A percentile compares a stretch with the other conserved stretches of the same genome.
phyloP scores from a whole-genome alignment of 2,329 filamentous ascomycete species.

The Zymoseptoria ardabiliae region DNA sequence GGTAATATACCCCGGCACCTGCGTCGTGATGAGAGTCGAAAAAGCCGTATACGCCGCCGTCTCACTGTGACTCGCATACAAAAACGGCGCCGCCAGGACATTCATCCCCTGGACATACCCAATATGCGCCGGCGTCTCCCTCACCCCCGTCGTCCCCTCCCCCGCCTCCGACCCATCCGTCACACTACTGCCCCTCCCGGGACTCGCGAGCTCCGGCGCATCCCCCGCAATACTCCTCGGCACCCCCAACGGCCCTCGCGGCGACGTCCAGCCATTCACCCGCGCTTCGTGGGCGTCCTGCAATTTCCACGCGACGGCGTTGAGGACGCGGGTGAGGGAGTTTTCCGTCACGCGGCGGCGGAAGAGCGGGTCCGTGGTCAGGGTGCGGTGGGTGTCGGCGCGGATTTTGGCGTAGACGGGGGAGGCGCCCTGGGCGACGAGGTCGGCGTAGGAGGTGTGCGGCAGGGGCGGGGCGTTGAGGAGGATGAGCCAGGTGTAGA shows the following conservation, averaged over 20 bases:
- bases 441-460: slow-evolving; percentile 80
- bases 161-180: slow-evolving; percentile 58
- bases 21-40: slow-evolving; percentile 74
- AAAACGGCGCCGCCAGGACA: slow-evolving; percentile 87
- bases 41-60: slow-evolving; percentile 91
- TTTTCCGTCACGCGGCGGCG: slow-evolving; percentile 91
- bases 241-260: slow-evolving; percentile 39
- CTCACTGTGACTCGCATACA: slow-evolving; percentile 91
- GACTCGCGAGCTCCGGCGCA: slow-evolving; percentile 37
- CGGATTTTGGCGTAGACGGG: slow-evolving; percentile 95
- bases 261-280: slow-evolving; percentile 45
- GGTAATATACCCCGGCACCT: slow-evolving; percentile 88
- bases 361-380: slow-evolving; percentile 96
- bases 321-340: slow-evolving; percentile 85
- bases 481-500: slow-evolving; percentile 93
- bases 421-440: slow-evolving; percentile 88
- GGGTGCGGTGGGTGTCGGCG: slow-evolving; percentile 94
- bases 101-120: slow-evolving; percentile 99
- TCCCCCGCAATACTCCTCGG: slow-evolving; percentile 44
- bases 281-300: slow-evolving; percentile 66
- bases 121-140: slow-evolving; percentile 52
- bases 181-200: slow-evolving; percentile 39
- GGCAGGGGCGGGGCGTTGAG: slow-evolving; percentile 78
- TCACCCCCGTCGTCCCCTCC: slow-evolving; percentile 14
- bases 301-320: slow-evolving; percentile 89